Conservation (phyloP, 169 alveolate species). For the Cyclospora cayetanensis region DNA sequence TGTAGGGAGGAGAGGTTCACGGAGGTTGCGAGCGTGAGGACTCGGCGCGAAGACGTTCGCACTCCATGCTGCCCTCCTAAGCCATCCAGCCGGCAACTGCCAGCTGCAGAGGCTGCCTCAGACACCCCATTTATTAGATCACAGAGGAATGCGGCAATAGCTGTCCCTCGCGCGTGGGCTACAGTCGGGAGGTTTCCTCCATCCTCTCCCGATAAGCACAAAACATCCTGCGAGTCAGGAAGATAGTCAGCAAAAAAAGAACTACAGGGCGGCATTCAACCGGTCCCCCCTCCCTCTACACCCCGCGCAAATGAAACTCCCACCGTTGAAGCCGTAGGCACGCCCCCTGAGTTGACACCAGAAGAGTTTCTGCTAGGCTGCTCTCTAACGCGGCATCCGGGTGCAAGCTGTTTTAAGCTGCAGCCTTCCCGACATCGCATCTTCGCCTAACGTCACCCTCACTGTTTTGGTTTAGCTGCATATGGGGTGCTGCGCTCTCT, state of each 20-base stretch:
- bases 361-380: no score
- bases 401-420: no score
- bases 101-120: not conserved
- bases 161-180: slow-evolving; percentile 47
- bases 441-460: no score
- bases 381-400: no score
- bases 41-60: not conserved
- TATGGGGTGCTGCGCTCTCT: no score
- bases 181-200: slow-evolving; percentile 20
- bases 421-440: no score
- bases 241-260: not conserved
- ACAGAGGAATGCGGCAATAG: not conserved
- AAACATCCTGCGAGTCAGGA: slow-evolving; percentile 7
- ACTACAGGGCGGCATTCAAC: no score
- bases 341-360: no score
- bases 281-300: no score
- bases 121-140: slow-evolving; percentile 7
- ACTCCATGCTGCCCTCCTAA: not conserved
- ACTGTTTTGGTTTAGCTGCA: no score
- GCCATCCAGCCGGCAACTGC: not conserved
- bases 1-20: slow-evolving; percentile 26
- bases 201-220: slow-evolving; percentile 56
- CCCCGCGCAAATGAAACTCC: no score
- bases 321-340: no score
- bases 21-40: not conserved